A percentile compares a stretch with the other conserved stretches of the same genome.
Evolutionary conservation across 2,329 filamentous ascomycete genomes (phyloP).

Genomic region (Taxawa tesnikishii): DNA sequence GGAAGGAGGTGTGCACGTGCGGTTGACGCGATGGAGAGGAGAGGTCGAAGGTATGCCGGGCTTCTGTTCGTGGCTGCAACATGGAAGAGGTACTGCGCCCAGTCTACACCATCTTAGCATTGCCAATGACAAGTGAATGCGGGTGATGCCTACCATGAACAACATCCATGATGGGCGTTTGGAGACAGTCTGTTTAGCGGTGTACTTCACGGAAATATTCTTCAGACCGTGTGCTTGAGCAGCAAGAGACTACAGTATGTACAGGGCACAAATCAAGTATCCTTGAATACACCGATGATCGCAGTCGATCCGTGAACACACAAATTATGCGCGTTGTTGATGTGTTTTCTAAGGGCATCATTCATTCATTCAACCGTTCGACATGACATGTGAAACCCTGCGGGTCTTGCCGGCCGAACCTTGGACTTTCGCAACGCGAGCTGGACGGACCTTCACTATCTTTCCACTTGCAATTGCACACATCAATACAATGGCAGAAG

Average conservation of each 20-base stretch:
- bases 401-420: too few relatives aligned
- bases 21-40: slow-evolving; percentile 10
- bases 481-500: slow-evolving; percentile 1
- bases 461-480: background rate
- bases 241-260: too few relatives aligned
- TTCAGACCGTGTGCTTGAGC: too few relatives aligned
- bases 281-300: too few relatives aligned
- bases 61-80: slow-evolving; percentile 7
- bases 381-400: too few relatives aligned
- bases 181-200: too few relatives aligned
- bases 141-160: slow-evolving; percentile 14
- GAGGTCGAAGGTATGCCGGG: slow-evolving; percentile 11
- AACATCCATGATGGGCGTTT: slow-evolving; percentile 17
- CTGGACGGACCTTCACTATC: background rate
- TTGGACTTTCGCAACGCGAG: too few relatives aligned
- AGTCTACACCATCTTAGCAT: slow-evolving; percentile 14
- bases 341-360: too few relatives aligned
- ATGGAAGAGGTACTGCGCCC: slow-evolving; percentile 16
- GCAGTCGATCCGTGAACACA: too few relatives aligned
- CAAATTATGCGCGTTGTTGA: too few relatives aligned
- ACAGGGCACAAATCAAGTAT: too few relatives aligned
- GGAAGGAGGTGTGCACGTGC: slow-evolving; percentile 15
- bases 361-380: background rate
- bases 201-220: too few relatives aligned
- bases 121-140: background rate